Percentiles rank a stretch among this genome's conserved stretches.
Evolutionary conservation across 176 grass and related monocot genomes (phyloP).

Genomic region (Zea mays): Zm-B73-REFERENCE-NAM-5.0 NC_050096.1:269201001-269201500

Average conservation of each 20-base stretch:
- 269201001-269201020: background rate
- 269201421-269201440: background rate
- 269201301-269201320: conserved; percentile 12
- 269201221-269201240: conserved; percentile 28
- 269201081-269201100: conserved; percentile 41
- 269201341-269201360: background rate
- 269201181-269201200: conserved; percentile 41
- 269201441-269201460: background rate
- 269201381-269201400: conserved; percentile 19
- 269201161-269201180: conserved; percentile 54
- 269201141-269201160: conserved; percentile 44
- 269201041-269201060: conserved; percentile 35
- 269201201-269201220: conserved; percentile 32
- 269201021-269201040: background rate
- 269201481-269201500: background rate
- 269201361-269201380: background rate
- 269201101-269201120: conserved; percentile 42
- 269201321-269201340: background rate
- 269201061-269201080: conserved; percentile 41
- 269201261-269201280: background rate
- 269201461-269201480: conserved; percentile 10
- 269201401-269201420: background rate
- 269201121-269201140: conserved; percentile 39
- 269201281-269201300: background rate
- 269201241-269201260: conserved; percentile 24